Evolutionary conservation across 140 eudicot genomes (phyloP).

Genomic region (Bidens hawaiensis): DNA sequence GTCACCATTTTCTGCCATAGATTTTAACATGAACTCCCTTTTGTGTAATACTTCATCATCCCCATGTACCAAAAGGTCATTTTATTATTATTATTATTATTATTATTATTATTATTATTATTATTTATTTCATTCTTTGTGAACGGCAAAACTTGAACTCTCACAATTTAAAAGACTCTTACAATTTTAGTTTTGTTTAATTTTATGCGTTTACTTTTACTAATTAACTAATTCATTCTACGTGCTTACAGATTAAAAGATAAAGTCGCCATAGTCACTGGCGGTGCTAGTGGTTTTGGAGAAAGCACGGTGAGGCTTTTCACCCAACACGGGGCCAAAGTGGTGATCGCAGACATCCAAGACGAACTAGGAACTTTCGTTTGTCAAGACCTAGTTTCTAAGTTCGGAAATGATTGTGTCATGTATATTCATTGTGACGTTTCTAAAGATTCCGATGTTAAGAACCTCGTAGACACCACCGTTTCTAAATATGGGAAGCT

Average conservation of each 20-base stretch:
- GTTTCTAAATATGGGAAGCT: constrained; percentile 45
- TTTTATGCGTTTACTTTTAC: too few relatives aligned
- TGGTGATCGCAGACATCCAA: constrained; percentile 68
- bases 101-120: too few relatives aligned
- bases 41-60: too few relatives aligned
- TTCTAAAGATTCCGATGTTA: constrained; percentile 42
- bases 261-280: constrained; percentile 73
- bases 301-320: constrained; percentile 62
- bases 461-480: constrained; percentile 37
- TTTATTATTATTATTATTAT: too few relatives aligned
- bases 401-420: neutral
- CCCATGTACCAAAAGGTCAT: too few relatives aligned
- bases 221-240: too few relatives aligned
- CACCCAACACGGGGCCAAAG: constrained; percentile 54
- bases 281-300: constrained; percentile 86
- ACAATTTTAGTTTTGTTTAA: too few relatives aligned
- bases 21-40: too few relatives aligned
- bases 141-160: too few relatives aligned
- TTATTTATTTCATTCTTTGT: too few relatives aligned
- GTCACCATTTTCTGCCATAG: too few relatives aligned
- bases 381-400: constrained; percentile 23
- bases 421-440: constrained; percentile 70
- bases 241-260: constrained; percentile 62
- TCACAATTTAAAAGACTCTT: too few relatives aligned
- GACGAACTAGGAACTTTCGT: constrained; percentile 45